Conservation (phyloP, 2,329 filamentous ascomycete species). For the Aspergillus amoenus region DNA sequence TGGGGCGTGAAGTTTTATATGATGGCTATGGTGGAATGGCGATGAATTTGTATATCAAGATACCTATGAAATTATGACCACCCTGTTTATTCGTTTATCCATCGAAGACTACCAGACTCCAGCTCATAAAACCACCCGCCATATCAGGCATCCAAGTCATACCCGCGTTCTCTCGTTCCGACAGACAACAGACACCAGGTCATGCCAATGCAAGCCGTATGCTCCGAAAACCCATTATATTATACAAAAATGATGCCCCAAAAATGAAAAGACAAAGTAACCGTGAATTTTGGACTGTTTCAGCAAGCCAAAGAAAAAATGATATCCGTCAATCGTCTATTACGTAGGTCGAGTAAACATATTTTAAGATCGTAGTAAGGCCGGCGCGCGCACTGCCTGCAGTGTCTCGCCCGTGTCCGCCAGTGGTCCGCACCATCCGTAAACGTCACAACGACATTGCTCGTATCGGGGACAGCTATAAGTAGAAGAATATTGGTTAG, state of each 20-base stretch:
- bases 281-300: neutral
- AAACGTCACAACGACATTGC: conserved; percentile 31
- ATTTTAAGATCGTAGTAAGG: neutral
- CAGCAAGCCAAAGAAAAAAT: neutral
- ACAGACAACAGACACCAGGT: conserved; percentile 5
- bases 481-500: neutral
- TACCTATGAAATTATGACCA: too few species aligned
- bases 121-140: neutral
- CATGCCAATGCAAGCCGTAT: conserved; percentile 2
- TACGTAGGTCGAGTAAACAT: conserved; percentile 1
- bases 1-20: neutral
- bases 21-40: neutral
- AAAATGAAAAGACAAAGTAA: neutral
- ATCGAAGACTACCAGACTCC: too few species aligned
- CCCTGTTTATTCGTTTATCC: too few species aligned
- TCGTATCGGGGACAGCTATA: conserved; percentile 28
- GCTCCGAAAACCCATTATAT: conserved; percentile 6
- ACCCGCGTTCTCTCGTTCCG: conserved; percentile 8
- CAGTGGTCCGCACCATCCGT: conserved; percentile 32
- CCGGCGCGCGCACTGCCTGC: conserved; percentile 21
- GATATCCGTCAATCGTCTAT: conserved; percentile 7
- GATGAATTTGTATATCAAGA: too few species aligned
- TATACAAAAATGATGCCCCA: neutral
- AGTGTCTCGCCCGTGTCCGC: conserved; percentile 26
- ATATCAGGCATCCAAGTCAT: conserved; percentile 1